These are phyloP conservation scores for Colletotrichum costaricense DNA, from an alignment of 2,329 filamentous ascomycete genomes.

Conservation along the genomic window DNA sequence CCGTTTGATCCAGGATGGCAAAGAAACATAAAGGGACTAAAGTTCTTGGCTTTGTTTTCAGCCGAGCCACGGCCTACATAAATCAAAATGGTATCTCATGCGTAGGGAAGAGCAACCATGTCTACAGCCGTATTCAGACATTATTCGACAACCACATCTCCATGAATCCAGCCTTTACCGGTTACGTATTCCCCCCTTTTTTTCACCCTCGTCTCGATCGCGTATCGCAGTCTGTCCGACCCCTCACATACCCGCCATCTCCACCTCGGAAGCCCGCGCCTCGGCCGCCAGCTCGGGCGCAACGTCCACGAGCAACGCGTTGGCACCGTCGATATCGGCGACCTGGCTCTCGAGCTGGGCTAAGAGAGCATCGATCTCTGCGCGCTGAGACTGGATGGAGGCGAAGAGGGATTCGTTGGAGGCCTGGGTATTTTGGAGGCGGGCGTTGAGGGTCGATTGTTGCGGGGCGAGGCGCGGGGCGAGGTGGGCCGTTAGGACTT, in stretches of 20 bases:
- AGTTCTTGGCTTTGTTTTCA: neutral
- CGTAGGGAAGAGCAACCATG: neutral
- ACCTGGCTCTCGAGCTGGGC: conserved; percentile 61
- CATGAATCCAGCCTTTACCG: neutral
- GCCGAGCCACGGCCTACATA: neutral
- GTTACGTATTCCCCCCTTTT: neutral
- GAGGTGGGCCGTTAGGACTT: conserved; percentile 66
- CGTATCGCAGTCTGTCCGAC: too few relatives aligned
- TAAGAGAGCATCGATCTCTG: conserved; percentile 64
- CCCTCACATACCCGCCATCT: conserved; percentile 45
- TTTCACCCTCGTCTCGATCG: too few relatives aligned
- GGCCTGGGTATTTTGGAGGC: conserved; percentile 66
- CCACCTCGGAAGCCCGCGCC: conserved; percentile 56
- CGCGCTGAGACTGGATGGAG: conserved; percentile 63
- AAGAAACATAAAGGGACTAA: neutral
- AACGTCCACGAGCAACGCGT: conserved; percentile 58
- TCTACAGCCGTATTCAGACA: neutral
- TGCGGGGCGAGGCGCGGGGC: conserved; percentile 63
- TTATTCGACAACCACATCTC: neutral
- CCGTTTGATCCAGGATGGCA: neutral
- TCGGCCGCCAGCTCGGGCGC: conserved; percentile 62
- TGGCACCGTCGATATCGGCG: conserved; percentile 66
- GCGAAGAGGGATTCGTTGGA: conserved; percentile 66
- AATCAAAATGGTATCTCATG: neutral
- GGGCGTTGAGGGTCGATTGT: conserved; percentile 66